Evolutionary conservation across 768 basidiomycete species (phyloP).

Genomic region (Xerocomus brunneocitrinus): DNA sequence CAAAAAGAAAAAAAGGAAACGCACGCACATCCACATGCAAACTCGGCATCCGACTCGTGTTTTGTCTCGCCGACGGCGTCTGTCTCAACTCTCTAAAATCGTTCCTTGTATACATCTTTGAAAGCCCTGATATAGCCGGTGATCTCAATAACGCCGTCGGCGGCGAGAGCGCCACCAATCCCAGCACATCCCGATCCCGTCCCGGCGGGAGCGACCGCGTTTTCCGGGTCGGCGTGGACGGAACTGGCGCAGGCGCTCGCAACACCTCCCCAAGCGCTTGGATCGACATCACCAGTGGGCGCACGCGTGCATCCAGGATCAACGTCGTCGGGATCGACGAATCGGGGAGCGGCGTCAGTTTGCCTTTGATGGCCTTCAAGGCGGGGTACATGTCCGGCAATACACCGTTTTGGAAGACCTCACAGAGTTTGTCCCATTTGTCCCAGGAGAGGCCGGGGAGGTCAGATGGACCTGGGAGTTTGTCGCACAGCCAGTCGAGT

Average conservation of each 20-base stretch:
- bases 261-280: conserved; percentile 48
- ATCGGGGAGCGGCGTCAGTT: conserved; percentile 27
- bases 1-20: conserved; percentile 1
- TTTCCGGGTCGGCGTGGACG: conserved; percentile 52
- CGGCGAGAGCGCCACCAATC: conserved; percentile 62
- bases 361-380: conserved; percentile 32
- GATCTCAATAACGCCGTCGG: conserved; percentile 66
- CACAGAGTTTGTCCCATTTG: conserved; percentile 44
- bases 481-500: conserved; percentile 53
- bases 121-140: conserved; percentile 70
- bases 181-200: conserved; percentile 38
- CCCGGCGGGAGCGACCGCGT: conserved; percentile 25
- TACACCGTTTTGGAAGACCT: conserved; percentile 29
- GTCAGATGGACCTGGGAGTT: conserved; percentile 41
- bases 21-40: conserved; percentile 71
- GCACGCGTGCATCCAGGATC: conserved; percentile 30
- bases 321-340: conserved; percentile 25
- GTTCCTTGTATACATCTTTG: conserved; percentile 77
- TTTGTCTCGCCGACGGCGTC: conserved; percentile 63
- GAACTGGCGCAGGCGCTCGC: conserved; percentile 34
- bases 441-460: conserved; percentile 47
- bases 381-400: conserved; percentile 25
- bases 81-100: conserved; percentile 78
- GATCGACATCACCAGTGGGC: conserved; percentile 39
- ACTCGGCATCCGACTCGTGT: conserved; percentile 83